phyloP scores from a whole-genome alignment of 208 protist species.

The Willaertia magna region DNA sequence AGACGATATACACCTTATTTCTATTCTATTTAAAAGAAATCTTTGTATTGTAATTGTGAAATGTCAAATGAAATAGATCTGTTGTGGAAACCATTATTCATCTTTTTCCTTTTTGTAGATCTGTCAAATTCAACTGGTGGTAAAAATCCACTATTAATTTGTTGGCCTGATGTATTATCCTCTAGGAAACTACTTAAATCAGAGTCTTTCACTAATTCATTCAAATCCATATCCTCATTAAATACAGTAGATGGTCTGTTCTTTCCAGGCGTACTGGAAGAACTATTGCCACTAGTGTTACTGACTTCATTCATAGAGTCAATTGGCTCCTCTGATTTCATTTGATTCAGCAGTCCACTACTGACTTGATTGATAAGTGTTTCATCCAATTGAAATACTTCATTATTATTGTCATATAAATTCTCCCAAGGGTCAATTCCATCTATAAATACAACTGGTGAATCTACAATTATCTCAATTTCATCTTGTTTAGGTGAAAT shows the following conservation, averaged over 20 bases:
- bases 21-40: neutral
- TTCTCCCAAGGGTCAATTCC: no score
- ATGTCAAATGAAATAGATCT: neutral
- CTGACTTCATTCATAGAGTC: no score
- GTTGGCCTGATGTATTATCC: neutral
- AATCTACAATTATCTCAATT: no score
- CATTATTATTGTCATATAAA: no score
- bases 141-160: neutral
- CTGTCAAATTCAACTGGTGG: neutral
- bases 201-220: neutral
- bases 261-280: neutral
- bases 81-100: neutral
- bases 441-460: no score
- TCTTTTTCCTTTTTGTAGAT: neutral
- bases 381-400: no score
- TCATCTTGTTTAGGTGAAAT: no score
- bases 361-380: neutral
- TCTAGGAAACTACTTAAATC: neutral
- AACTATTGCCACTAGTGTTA: neutral
- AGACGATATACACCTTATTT: neutral
- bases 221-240: neutral
- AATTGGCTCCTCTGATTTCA: no score
- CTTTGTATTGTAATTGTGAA: neutral
- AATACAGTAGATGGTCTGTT: neutral
- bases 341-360: neutral